These are phyloP conservation scores for Scedosporium apiospermum DNA, from an alignment of 2,329 filamentous ascomycete species.

Conservation along the genomic window DNA sequence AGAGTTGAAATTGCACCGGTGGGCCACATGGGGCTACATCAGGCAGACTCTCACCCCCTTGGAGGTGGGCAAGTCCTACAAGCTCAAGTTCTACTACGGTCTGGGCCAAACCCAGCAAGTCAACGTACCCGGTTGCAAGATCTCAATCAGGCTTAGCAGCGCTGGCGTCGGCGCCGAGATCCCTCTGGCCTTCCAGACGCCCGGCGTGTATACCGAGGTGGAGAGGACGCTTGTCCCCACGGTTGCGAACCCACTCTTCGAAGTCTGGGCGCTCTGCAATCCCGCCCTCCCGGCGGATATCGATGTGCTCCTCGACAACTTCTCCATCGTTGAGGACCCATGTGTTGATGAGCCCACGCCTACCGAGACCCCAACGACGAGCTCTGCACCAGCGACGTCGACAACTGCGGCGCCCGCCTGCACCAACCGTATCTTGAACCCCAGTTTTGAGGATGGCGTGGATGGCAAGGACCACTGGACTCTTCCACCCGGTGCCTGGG, in stretches of 20 bases:
- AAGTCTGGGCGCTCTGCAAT: neutral
- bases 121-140: neutral
- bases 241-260: neutral
- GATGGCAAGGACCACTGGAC: neutral
- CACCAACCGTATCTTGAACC: conserved; percentile 1
- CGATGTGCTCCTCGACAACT: neutral
- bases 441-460: neutral
- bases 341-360: neutral
- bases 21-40: neutral
- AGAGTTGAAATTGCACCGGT: neutral
- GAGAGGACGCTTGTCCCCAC: conserved; percentile 1
- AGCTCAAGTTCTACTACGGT: neutral
- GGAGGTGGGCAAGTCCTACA: neutral
- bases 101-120: neutral
- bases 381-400: neutral
- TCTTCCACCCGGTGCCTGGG: neutral
- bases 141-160: neutral
- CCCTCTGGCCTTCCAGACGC: neutral
- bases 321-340: neutral
- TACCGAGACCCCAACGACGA: neutral
- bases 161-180: neutral
- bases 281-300: neutral
- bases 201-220: neutral
- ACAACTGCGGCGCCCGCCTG: neutral
- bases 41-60: neutral